Evolutionary conservation across 2,329 filamentous ascomycete species (phyloP), one percentile per base, ranked within the genome.

Genomic region (Aspergillus intermedius): DNA sequence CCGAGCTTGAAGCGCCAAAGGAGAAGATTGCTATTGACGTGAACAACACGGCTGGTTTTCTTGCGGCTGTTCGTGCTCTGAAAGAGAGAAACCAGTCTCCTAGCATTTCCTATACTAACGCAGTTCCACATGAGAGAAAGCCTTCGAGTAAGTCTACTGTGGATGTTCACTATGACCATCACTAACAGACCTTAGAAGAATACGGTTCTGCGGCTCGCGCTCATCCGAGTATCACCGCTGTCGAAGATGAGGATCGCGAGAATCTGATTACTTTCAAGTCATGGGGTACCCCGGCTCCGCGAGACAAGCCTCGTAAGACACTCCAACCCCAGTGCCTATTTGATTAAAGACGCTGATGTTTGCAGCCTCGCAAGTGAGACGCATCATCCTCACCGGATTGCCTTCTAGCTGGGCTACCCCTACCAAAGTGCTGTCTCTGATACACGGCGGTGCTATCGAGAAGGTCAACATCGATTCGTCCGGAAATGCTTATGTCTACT

Each of bases 401-500:
- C 71, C 71, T 1, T 45, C 55, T 3, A 52, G 51, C 35, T 64
- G 64, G 48, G 54, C 58, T 12, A 60, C 51, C 5, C 54, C 62
- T 5, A 57, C 59, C 25, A 64, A 69, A 41, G 54, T 72, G 9
- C 54, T 71, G 13, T 65, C 64, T 2, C 53, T 73, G 6, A 54
- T 73, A 7, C 63, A 69, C 40, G 70, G 69, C 12, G 71, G 70
- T 8, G 49, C 57, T 9, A 52, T 74, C 15, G 71, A 73, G 50
- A 52, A 51, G 21, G 58, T 71, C 32, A 57, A 52, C 42, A 45
- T 63, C 13, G 49, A 50, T 13, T 15, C 48, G 5, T 32, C 52
- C 5, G 58, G 57, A 4, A 58, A 58, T 34, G 66, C 71, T 3
- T 56, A 62, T 13, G 57, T 73, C 5, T 58, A 64, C 7, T 73